Evolutionary conservation across 2,329 filamentous ascomycete genomes (phyloP).

Genomic region (Aureobasidium subglaciale): DNA sequence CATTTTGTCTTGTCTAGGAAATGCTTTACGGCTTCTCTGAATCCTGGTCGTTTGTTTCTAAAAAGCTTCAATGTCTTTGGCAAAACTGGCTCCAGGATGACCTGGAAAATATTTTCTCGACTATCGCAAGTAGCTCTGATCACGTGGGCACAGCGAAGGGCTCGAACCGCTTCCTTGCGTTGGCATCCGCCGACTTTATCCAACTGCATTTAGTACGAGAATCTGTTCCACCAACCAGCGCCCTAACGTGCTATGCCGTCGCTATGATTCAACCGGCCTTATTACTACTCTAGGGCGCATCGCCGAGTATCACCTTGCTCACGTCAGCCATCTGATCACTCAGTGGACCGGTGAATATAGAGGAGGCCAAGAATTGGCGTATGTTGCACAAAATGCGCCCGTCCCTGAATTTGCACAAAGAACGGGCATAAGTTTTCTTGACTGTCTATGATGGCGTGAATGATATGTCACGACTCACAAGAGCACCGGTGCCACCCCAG

Average conservation of each 20-base stretch:
- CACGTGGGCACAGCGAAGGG: too few species aligned
- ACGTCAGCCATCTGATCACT: neutral
- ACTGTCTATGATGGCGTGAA: conserved; percentile 1
- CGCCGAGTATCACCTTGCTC: neutral
- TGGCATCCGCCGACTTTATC: neutral
- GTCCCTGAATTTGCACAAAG: neutral
- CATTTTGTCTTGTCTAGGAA: conserved; percentile 3
- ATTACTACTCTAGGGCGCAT: neutral
- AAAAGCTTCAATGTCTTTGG: neutral
- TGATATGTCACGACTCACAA: conserved; percentile 3
- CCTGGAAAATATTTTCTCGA: conserved; percentile 13
- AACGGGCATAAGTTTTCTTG: neutral
- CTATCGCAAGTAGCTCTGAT: neutral
- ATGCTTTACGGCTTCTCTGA: neutral
- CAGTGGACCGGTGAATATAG: neutral
- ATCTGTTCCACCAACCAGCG: neutral
- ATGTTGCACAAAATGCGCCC: neutral
- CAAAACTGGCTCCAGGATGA: neutral
- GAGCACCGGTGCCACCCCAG: neutral
- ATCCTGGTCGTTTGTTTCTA: neutral
- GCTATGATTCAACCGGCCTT: neutral
- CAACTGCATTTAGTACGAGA: neutral
- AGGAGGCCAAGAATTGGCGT: neutral
- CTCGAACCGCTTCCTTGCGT: neutral
- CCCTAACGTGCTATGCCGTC: neutral